phyloP scores from a whole-genome alignment of 148 eudicot genomes.

The Chenopodium formosanum region DNA sequence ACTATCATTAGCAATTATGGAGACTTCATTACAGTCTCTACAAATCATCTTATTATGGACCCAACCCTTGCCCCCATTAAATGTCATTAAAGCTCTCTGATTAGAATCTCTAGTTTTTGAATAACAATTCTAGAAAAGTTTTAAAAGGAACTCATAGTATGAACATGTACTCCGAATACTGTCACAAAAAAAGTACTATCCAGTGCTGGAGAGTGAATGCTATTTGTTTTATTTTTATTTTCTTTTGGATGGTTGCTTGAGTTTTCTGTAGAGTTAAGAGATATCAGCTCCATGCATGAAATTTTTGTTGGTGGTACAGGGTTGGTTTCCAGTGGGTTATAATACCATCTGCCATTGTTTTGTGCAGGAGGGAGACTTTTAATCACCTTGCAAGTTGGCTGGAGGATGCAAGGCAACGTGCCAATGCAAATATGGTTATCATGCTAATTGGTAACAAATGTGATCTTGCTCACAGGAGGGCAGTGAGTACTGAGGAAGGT shows the following conservation, averaged over 20 bases:
- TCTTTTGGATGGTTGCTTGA: no score
- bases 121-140: no score
- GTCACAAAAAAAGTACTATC: no score
- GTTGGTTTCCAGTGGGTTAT: not conserved
- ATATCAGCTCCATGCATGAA: not conserved
- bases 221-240: no score
- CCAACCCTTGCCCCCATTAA: not conserved
- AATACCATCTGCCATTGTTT: not conserved
- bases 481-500: constrained; percentile 46
- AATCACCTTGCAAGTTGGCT: constrained; percentile 51
- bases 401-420: constrained; percentile 50
- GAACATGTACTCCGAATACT: no score
- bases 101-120: no score
- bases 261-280: not conserved
- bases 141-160: no score
- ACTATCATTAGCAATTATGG: not conserved
- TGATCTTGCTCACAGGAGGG: constrained; percentile 50
- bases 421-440: constrained; percentile 46
- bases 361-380: constrained; percentile 46
- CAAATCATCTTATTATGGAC: not conserved
- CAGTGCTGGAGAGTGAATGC: no score
- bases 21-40: not conserved
- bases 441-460: constrained; percentile 48
- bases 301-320: not conserved
- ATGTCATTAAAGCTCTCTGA: not conserved